Base-by-base conservation (phyloP, 2,329 filamentous ascomycete species). In the Phoma herbarum region DNA sequence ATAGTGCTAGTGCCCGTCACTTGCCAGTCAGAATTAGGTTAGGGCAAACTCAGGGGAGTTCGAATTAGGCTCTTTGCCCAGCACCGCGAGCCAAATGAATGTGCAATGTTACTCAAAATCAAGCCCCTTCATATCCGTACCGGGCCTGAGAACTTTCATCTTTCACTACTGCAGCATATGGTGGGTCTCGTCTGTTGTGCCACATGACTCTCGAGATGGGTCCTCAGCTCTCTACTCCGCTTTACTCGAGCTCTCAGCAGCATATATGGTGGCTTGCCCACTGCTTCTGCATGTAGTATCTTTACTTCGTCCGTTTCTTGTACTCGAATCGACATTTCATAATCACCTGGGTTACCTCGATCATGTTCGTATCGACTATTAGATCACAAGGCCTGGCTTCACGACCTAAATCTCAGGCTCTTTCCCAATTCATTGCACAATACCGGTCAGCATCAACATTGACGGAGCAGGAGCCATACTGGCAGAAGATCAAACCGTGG, bases 401-500 rank as follows among this genome's bases (percentile, higher is more conserved):
- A 23, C 52, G 41, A 12, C 16, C 46, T 25, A 42, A 23, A 4
- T 9, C 42, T 29, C 23, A n/a, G 22, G 39, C 22, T 10, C 4
- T 41, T n/a, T 2, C 33, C n/a, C 33, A 20, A 5, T 43, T 42
- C n/a, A 26, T 59, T 29, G 45, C 31, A 33, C 54, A 61, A 4
- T 18, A 9, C n/a, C 63, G 59, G 18, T 11, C 41, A 9, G 52
- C 64, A 20, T 71, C 66, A 10, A 69, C 58, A 1, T 53, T 53
- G 6, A 10, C 23, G n/a, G 48, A 53, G 14, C 37, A 62, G 29
- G 65, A 68, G 2, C 62, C 57, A 43, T 86, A 85, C 62, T 86
- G 84, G 84, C 79, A 80, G 22, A 79, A 78, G 16, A 76, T 86
- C 16, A 72, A 79, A 1, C 67, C 78, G 22, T 87, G 84, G 84